These are phyloP conservation scores for Fusarium haematococcum DNA, from an alignment of 2,329 filamentous ascomycete genomes.

Conservation along the genomic window DNA sequence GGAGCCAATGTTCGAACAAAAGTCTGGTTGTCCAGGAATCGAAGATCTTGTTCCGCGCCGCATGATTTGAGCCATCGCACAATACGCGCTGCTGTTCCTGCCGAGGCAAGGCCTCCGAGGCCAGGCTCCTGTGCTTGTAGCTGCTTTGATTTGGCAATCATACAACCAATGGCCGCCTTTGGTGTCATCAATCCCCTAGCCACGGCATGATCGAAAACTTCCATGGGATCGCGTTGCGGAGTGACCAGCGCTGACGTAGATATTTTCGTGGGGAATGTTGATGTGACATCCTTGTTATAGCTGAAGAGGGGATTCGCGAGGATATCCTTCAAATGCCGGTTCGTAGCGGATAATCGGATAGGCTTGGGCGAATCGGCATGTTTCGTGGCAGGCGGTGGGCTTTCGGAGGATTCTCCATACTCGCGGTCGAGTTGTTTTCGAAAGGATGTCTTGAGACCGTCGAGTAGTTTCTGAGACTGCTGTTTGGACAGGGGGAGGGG, in stretches of 20 bases:
- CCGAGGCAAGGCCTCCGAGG: constrained; percentile 50
- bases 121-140: constrained; percentile 49
- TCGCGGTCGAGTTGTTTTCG: constrained; percentile 69
- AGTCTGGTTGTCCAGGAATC: constrained; percentile 56
- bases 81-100: constrained; percentile 61
- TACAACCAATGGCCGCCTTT: constrained; percentile 64
- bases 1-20: constrained; percentile 57
- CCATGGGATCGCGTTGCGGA: constrained; percentile 58
- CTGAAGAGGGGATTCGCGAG: constrained; percentile 68
- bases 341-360: constrained; percentile 54
- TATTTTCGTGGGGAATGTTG: constrained; percentile 29
- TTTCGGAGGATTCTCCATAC: constrained; percentile 59
- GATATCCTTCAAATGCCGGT: constrained; percentile 65
- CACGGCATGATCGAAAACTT: constrained; percentile 68
- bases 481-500: constrained; percentile 62
- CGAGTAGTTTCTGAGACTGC: constrained; percentile 66
- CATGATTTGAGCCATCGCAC: constrained; percentile 66
- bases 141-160: constrained; percentile 60
- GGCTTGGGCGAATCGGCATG: constrained; percentile 28
- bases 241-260: constrained; percentile 12
- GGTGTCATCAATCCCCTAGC: constrained; percentile 68
- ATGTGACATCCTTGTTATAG: constrained; percentile 44
- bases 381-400: constrained; percentile 30
- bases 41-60: constrained; percentile 58
- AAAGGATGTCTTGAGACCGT: constrained; percentile 68